These are phyloP conservation scores for Albatrellus ellisii DNA, from an alignment of 768 basidiomycete genomes.

Conservation along the genomic window DNA sequence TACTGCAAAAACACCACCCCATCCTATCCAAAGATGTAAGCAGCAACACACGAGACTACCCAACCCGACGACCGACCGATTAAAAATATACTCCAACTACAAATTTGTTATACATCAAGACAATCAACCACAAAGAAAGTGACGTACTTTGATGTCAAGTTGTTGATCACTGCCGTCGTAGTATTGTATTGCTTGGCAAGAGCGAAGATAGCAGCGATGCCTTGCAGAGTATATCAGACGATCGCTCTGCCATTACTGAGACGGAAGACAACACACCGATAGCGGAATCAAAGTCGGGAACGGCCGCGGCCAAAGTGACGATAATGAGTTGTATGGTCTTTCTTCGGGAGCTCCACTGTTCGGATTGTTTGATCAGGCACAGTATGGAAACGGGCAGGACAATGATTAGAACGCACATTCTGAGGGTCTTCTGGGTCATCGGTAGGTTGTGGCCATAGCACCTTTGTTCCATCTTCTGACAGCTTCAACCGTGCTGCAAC, in stretches of 20 bases:
- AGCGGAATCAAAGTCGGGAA: slow-evolving; percentile 57
- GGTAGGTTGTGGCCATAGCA: slow-evolving; percentile 60
- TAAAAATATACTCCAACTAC: slow-evolving; percentile 54
- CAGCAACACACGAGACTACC: slow-evolving; percentile 5
- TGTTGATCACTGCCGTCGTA: slow-evolving; percentile 42
- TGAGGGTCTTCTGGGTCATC: slow-evolving; percentile 51
- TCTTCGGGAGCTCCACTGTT: slow-evolving; percentile 36
- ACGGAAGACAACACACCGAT: slow-evolving; percentile 29
- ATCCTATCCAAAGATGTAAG: slow-evolving; percentile 23
- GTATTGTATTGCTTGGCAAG: slow-evolving; percentile 43
- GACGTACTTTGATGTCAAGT: slow-evolving; percentile 38
- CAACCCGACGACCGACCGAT: slow-evolving; percentile 24
- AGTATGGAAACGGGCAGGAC: too few species aligned
- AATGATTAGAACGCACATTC: slow-evolving; percentile 25
- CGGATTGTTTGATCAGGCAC: background rate
- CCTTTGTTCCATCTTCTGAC: slow-evolving; percentile 37
- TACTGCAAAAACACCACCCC: slow-evolving; percentile 49
- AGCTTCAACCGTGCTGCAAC: slow-evolving; percentile 43
- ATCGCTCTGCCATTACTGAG: background rate
- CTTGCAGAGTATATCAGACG: slow-evolving; percentile 17
- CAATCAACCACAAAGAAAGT: background rate
- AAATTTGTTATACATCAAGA: slow-evolving; percentile 9
- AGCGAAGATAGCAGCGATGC: slow-evolving; percentile 49
- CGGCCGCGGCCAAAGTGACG: slow-evolving; percentile 48
- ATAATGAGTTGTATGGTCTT: slow-evolving; percentile 47